Conservation (phyloP, 371 early-diverging fungal species). For the Gilbertella persicaria region DNA sequence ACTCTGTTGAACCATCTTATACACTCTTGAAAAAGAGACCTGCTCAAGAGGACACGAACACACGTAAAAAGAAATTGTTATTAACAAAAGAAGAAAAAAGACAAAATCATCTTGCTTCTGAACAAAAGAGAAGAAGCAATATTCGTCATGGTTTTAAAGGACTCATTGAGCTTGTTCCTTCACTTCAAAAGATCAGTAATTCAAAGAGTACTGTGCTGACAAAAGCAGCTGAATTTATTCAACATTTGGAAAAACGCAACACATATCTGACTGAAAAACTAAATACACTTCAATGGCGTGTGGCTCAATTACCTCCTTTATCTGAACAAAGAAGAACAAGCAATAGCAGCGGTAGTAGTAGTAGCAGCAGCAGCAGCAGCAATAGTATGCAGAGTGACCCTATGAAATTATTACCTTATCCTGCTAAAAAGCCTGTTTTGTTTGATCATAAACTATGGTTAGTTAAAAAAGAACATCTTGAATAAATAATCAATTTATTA, state of each 20-base stretch:
- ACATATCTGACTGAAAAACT: slow-evolving; percentile 50
- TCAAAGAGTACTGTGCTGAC: slow-evolving; percentile 59
- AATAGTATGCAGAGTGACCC: not conserved
- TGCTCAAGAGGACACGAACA: slow-evolving; percentile 1
- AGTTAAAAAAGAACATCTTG: no score
- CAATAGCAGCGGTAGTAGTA: not conserved
- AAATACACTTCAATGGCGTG: slow-evolving; percentile 43
- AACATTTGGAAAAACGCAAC: slow-evolving; percentile 47
- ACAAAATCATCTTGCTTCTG: slow-evolving; percentile 88
- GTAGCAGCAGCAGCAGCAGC: not conserved
- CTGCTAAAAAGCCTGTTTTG: no score
- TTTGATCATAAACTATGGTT: no score
- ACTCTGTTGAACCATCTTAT: not conserved
- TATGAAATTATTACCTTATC: no score
- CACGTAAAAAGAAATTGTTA: slow-evolving; percentile 68
- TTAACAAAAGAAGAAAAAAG: slow-evolving; percentile 87
- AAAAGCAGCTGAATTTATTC: slow-evolving; percentile 56
- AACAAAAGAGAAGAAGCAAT: slow-evolving; percentile 86
- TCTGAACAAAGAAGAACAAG: slow-evolving; percentile 4
- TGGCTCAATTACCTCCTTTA: slow-evolving; percentile 27
- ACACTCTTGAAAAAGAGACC: not conserved
- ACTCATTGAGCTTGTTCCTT: slow-evolving; percentile 80
- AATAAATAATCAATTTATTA: no score
- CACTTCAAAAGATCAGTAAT: slow-evolving; percentile 58
- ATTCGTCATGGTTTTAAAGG: slow-evolving; percentile 86